These are phyloP conservation scores for Epichloe festucae DNA, from an alignment of 2,329 filamentous ascomycete genomes.

Conservation along the genomic window DNA sequence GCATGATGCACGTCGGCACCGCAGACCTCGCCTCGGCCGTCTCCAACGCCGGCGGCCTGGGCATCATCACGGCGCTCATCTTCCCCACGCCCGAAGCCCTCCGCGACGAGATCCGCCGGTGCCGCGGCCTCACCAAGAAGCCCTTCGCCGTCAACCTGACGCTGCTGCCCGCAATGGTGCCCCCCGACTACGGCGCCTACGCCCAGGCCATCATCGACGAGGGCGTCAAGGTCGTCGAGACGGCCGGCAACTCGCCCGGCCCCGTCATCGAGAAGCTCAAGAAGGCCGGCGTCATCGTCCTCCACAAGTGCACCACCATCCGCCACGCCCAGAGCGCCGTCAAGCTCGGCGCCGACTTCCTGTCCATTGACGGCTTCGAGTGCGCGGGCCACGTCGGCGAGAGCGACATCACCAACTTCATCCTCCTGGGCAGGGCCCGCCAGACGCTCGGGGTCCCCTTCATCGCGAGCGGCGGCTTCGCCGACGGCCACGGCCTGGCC, in stretches of 20 bases:
- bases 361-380: slow-evolving; percentile 95
- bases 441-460: slow-evolving; percentile 80
- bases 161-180: slow-evolving; percentile 75
- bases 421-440: slow-evolving; percentile 71
- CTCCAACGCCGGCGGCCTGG: slow-evolving; percentile 69
- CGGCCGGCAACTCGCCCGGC: slow-evolving; percentile 76
- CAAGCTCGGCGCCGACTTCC: slow-evolving; percentile 90
- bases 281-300: slow-evolving; percentile 59
- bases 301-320: slow-evolving; percentile 98
- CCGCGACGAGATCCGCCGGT: slow-evolving; percentile 82
- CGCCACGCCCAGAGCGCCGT: slow-evolving; percentile 81
- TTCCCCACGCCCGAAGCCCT: slow-evolving; percentile 87
- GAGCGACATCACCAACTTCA: slow-evolving; percentile 80
- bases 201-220: slow-evolving; percentile 89
- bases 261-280: slow-evolving; percentile 87
- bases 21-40: slow-evolving; percentile 67
- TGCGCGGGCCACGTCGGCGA: slow-evolving; percentile 86
- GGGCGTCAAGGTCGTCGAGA: slow-evolving; percentile 83
- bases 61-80: slow-evolving; percentile 77
- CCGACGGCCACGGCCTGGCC: slow-evolving; percentile 84
- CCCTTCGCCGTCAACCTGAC: slow-evolving; percentile 95
- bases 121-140: slow-evolving; percentile 62
- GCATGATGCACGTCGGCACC: slow-evolving; percentile 79
- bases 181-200: slow-evolving; percentile 91
- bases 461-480: slow-evolving; percentile 91